Conservation (phyloP, 805 yeast genomes). For the Candida jianshihensis region DNA sequence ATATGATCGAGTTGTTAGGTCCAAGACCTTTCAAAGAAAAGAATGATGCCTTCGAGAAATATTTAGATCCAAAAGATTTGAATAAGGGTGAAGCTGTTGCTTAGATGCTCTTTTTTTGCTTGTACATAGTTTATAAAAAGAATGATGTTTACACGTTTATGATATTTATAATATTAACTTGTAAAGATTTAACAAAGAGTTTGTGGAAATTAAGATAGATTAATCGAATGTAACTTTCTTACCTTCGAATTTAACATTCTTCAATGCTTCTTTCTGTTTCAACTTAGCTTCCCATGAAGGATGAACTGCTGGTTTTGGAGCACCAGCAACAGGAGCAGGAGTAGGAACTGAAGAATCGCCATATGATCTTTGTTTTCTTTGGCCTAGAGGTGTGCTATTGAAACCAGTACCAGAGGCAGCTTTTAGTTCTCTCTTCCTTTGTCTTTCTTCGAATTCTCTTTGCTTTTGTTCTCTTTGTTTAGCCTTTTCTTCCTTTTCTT, state of each 20-base stretch:
- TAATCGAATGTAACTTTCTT: conserved; percentile 69
- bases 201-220: background rate
- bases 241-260: conserved; percentile 68
- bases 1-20: conserved; percentile 84
- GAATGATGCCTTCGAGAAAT: conserved; percentile 86
- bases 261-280: conserved; percentile 57
- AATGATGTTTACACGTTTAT: background rate
- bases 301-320: conserved; percentile 44
- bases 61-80: conserved; percentile 31
- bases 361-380: conserved; percentile 18
- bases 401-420: conserved; percentile 36
- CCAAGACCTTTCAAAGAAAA: conserved; percentile 87
- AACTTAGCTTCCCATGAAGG: conserved; percentile 98
- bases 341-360: conserved; percentile 1
- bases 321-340: conserved; percentile 12
- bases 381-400: conserved; percentile 33
- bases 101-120: background rate
- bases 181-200: too few relatives aligned
- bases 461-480: conserved; percentile 55
- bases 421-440: conserved; percentile 47
- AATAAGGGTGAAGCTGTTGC: conserved; percentile 1
- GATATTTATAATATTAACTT: too few relatives aligned
- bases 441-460: conserved; percentile 66
- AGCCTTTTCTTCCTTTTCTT: conserved; percentile 47
- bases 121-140: background rate